phyloP scores from a whole-genome alignment of 331 rosid genomes.

The Saraca asoca region DNA sequence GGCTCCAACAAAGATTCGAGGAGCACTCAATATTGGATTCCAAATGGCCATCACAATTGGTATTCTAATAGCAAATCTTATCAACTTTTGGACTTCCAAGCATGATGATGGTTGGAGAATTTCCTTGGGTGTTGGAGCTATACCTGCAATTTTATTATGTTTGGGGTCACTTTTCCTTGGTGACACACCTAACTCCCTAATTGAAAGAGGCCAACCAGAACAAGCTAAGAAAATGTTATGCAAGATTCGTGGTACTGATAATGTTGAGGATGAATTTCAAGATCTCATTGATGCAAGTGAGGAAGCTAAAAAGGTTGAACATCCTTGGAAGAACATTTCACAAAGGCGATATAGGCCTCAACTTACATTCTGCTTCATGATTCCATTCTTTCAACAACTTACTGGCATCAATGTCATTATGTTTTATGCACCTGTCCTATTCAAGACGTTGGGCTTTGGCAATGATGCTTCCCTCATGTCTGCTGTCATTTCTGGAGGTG shows the following conservation, averaged over 20 bases:
- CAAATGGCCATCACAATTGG: too few species aligned
- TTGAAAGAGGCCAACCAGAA: constrained; percentile 42
- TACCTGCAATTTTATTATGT: constrained; percentile 50
- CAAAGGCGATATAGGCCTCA: constrained; percentile 52
- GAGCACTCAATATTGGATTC: too few species aligned
- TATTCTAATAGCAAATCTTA: constrained; percentile 37
- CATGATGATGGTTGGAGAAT: constrained; percentile 32
- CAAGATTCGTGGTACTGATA: constrained; percentile 37
- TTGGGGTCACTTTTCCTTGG: constrained; percentile 49
- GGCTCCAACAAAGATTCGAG: too few species aligned
- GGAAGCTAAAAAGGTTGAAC: constrained; percentile 37
- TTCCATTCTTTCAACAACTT: constrained; percentile 58
- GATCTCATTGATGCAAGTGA: constrained; percentile 49
- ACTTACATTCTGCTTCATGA: constrained; percentile 39
- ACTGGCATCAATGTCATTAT: constrained; percentile 61
- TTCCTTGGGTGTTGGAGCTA: constrained; percentile 40
- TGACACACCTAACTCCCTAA: constrained; percentile 57
- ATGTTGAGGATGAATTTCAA: constrained; percentile 45
- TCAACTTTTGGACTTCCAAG: constrained; percentile 37
- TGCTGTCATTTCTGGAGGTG: constrained; percentile 44
- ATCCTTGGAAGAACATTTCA: constrained; percentile 47
- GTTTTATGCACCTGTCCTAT: constrained; percentile 61
- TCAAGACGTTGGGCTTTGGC: constrained; percentile 51
- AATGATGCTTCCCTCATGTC: constrained; percentile 61
- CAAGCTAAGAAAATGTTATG: constrained; percentile 40